Evolutionary conservation across 1,284 basidiomycete genomes (phyloP), one percentile per base, ranked within the genome.

Genomic region (Entoloma clypeatum): DNA sequence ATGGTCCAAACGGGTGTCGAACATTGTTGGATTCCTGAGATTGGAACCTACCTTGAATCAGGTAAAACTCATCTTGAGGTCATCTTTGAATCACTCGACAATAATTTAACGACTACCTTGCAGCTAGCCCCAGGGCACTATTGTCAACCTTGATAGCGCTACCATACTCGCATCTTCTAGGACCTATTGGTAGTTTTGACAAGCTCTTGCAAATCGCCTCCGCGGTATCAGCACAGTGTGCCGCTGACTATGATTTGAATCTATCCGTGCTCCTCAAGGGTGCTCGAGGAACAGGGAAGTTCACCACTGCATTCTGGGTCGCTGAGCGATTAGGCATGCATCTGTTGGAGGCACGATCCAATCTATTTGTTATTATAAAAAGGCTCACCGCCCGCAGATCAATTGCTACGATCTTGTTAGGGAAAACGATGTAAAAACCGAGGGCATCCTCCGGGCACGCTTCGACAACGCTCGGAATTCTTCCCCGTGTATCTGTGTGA

Each of bases 341-440:
- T 61, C 46, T 93, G 0, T 68, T 92, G 8, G 88, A 93, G 70
- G 92, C 89, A 40, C 52, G 69, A 10, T 6, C 31, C 5, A 14
- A 7, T 33, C 4, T 43, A 5, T 28, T 9, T 32, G 14, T n/a
- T 27, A 30, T 34, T 25, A 10, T 11, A 33, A 38, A 14, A 25
- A 34, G 16, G 27, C 22, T 17, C 19, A 36, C 27, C 13, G 36
- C 28, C 17, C 45, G n/a, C 37, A 92, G 90, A 69, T 95, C 30
- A 84, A 95, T 50, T 94, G 91, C 59, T 97, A 84, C 57, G 81
- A 91, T 44, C 59, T 95, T 9, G 58, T 95, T 8, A 86, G 84
- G 1, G 94, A 98, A 43, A 87, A 77, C 21, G 81, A 87, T 36
- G 68, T 72, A 2, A 86, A 88, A 48, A 92, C 91, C 0, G 87